Base-by-base conservation (phyloP, 1,284 basidiomycete genomes). In the Puccinia horiana region DNA sequence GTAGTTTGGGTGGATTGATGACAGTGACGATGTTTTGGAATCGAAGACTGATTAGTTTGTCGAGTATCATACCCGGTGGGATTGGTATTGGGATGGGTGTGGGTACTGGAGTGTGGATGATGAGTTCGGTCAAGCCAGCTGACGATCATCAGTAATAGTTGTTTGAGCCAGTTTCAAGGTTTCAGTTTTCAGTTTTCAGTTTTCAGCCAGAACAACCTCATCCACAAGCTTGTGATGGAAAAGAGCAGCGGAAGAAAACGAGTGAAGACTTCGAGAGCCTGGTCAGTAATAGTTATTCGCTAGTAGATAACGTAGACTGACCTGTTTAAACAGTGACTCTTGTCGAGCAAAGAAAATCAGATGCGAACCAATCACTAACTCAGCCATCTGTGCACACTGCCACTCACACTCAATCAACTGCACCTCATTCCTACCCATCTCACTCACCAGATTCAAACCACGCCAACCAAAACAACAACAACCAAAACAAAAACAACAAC, bases 401-500 rank as follows among this genome's bases (percentile, higher is more conserved):
- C 32, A 40, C 42, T 32, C 32, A 29, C 61, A 44, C 26, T 76
- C 84, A 83, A 63, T 86, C 84, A 2, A 76, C 8, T 67, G 42
- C 83, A 86, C 85, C 18, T 98, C 96, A 88, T 97, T 97, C 89
- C 90, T 98, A 29, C 96, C 96, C 74, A 98, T 99, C 85, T 95
- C 96, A 26, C 96, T 98, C 87, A 99, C 96, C 0, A 91, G 96
- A 18, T 98, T 98, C 90, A 98, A 98, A 89, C 96, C 96, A 89
- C 94, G 95, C 88, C 92, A 93, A 8, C 5, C n/a, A 16, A 47
- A 77, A 47, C 58, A 77, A 63, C 40, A 47, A 18, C 58, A n/a
- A 23, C 12, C 47, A 52, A 29, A 37, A 42, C 40, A 75, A 76
- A 20, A 52, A 52, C 8, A 52, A 23, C 65, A 76, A 63, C 29